Percentiles rank a stretch among this genome's conserved stretches.
phyloP scores from a whole-genome alignment of 2,329 filamentous ascomycete species.

The Verticillium nonalfalfae region DNA sequence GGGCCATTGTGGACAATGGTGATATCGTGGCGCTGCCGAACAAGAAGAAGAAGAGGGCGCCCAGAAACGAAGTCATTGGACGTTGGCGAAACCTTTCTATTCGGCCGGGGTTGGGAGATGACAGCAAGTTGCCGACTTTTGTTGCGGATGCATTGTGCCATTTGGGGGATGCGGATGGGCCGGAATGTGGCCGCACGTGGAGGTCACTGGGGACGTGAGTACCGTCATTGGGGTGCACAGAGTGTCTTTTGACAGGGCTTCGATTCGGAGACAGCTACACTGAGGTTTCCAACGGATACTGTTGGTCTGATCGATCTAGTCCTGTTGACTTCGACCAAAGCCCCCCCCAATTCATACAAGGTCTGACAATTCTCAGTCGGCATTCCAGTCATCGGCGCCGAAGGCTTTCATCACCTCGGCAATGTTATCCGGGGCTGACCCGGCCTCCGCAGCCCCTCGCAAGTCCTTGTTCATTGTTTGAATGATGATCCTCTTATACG shows the following conservation, averaged over 20 bases:
- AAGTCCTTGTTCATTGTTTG: constrained; percentile 22
- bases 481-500: constrained; percentile 35
- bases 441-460: constrained; percentile 12
- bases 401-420: neutral
- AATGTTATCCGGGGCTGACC: neutral
- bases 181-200: neutral
- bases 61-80: neutral
- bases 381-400: neutral
- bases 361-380: too few relatives aligned
- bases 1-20: neutral
- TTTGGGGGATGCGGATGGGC: neutral
- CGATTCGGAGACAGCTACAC: too few relatives aligned
- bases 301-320: too few relatives aligned
- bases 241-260: too few relatives aligned
- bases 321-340: too few relatives aligned
- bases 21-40: neutral
- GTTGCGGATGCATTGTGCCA: neutral
- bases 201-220: neutral
- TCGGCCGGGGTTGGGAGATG: neutral
- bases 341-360: too few relatives aligned
- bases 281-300: too few relatives aligned
- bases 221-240: too few relatives aligned
- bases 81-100: neutral
- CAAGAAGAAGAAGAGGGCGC: neutral
- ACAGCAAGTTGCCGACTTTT: neutral